phyloP scores from a whole-genome alignment of 176 grass and related monocot species.

The Phoenix roebelenii region DNA sequence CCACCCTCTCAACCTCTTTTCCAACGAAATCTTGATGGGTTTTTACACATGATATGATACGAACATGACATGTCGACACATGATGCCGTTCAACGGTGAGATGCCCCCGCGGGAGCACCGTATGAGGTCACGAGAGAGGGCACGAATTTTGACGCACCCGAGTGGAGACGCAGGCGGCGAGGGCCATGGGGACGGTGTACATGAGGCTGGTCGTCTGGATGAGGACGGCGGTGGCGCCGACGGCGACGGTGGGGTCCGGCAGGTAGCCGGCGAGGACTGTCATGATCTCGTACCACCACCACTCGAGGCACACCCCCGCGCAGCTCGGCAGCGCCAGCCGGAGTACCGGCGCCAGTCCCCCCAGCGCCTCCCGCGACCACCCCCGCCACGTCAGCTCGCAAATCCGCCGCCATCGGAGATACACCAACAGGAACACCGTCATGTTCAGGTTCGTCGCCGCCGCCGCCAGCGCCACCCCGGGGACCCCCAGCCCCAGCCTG shows the following conservation, averaged over 20 bases:
- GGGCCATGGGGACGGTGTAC: constrained; percentile 95
- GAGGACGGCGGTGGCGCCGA: constrained; percentile 85
- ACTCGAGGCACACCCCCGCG: constrained; percentile 88
- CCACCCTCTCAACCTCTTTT: too few relatives aligned
- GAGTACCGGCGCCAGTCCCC: constrained; percentile 41
- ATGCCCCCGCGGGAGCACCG: too few relatives aligned
- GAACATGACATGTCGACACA: too few relatives aligned
- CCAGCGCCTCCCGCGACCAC: constrained; percentile 32
- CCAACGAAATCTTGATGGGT: too few relatives aligned
- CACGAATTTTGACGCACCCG: constrained; percentile 33
- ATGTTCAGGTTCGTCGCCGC: constrained; percentile 97
- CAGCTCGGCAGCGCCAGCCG: constrained; percentile 85
- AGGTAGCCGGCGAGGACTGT: constrained; percentile 92
- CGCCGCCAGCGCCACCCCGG: constrained; percentile 72
- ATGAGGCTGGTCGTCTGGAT: constrained; percentile 97
- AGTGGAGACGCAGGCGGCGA: constrained; percentile 83
- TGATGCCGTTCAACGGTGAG: too few relatives aligned
- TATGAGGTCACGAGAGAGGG: too few relatives aligned
- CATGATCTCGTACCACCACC: constrained; percentile 99
- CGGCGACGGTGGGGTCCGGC: constrained; percentile 59
- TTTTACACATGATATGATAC: too few relatives aligned
- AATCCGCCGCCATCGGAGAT: constrained; percentile 42
- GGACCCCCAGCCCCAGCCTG: constrained; percentile 57
- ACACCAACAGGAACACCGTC: constrained; percentile 68
- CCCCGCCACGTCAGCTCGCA: constrained; percentile 69